Base-by-base conservation (phyloP, 2,329 filamentous ascomycete species). In the Aspergillus ibericus region DNA sequence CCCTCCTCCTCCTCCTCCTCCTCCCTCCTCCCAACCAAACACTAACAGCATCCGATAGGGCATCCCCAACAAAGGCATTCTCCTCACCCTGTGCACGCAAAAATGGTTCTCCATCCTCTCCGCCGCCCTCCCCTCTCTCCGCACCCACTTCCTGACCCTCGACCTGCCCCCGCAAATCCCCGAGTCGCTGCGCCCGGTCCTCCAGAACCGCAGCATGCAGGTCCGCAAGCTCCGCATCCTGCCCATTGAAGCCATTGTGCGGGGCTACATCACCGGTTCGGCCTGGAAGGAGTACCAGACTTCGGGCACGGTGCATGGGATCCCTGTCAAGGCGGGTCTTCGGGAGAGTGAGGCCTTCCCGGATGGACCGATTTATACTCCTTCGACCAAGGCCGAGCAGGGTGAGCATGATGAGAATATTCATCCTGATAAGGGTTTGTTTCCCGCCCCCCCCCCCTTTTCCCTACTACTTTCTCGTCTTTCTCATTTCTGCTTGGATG, bases 341-440 rank as follows among this genome's bases (percentile, higher is more conserved):
- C 76, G 82, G 70, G 88, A 90, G 74, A 91, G 87, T 68, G 81
- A 89, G 73, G 84, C 84, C 60, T 84, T 96, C 63, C 81, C 81
- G 0, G 85, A 86, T 46, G 77, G 78, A 34, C 85, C 91, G 18
- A 83, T 96, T 62, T 90, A 88, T 75, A 93, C 91, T 25, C 92
- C 92, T 0, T 90, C 85, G 67, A 96, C 92, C 12, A 96, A 96
- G 80, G 92, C 92, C 1, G 88, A 90, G 68, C 79, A 84, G 32
- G 92, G 92, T 25, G 79, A 86, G 64, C 88, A 95, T 72, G 88
- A 96, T 73, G 89, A 93, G 77, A 96, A 96, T 78, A 96, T 96
- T 66, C 84, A 85, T 58, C 89, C 88, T 0, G 86, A 87, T 55
- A 77, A 85, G 68, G 87, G 87, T 66, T 80, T 72, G 61, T 67